Conservation (phyloP, 2,329 filamentous ascomycete species). For the Colletotrichum lini region DNA sequence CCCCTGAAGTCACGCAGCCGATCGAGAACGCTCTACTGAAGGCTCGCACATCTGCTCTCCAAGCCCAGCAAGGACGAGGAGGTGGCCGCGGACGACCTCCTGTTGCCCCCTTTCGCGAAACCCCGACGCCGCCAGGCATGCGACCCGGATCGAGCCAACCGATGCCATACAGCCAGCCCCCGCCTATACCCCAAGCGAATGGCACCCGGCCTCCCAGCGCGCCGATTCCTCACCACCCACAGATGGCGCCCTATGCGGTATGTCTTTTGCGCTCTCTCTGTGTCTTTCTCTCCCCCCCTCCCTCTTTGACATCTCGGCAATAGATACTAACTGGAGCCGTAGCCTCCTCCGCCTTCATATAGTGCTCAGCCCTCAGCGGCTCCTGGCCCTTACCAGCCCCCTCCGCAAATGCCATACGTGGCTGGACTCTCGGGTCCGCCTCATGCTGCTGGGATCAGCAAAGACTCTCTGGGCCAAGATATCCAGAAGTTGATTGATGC, state of each 20-base stretch:
- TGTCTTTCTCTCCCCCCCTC: too few species aligned
- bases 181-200: constrained; percentile 54
- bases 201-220: constrained; percentile 46
- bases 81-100: constrained; percentile 34
- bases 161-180: constrained; percentile 52
- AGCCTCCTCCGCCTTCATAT: constrained; percentile 54
- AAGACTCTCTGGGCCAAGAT: constrained; percentile 85
- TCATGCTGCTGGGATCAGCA: constrained; percentile 65
- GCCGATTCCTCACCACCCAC: constrained; percentile 37
- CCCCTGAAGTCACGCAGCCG: constrained; percentile 85
- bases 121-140: constrained; percentile 78
- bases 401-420: constrained; percentile 57
- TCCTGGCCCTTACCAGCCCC: constrained; percentile 59
- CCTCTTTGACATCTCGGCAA: neutral
- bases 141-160: constrained; percentile 53
- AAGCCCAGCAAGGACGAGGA: constrained; percentile 65
- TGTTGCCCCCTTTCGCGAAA: constrained; percentile 75
- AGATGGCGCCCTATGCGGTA: constrained; percentile 39
- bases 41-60: constrained; percentile 69
- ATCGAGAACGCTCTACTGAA: constrained; percentile 97
- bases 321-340: constrained; percentile 38
- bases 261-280: neutral
- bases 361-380: constrained; percentile 56
- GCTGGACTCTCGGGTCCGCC: constrained; percentile 49
- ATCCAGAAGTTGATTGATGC: constrained; percentile 83